A percentile compares a stretch with the other conserved stretches of the same genome.
Evolutionary conservation across 148 eudicot genomes (phyloP).

Genomic region (Camellia lanceoleosa): DNA sequence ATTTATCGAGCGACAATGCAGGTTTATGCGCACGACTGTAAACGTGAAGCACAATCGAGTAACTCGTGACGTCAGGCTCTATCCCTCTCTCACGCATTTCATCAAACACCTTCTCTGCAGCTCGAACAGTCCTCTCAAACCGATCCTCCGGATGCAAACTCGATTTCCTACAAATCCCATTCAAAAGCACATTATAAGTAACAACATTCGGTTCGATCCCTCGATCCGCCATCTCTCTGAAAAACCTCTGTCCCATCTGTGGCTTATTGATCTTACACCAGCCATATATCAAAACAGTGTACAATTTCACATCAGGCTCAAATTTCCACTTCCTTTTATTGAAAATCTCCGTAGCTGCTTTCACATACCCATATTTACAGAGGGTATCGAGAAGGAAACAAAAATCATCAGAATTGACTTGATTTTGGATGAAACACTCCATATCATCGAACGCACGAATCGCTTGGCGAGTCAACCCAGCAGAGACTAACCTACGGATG

Average conservation of each 20-base stretch:
- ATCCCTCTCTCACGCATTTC: slow-evolving; percentile 84
- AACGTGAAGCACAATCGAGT: slow-evolving; percentile 85
- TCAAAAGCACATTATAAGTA: slow-evolving; percentile 71
- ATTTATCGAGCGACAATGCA: slow-evolving; percentile 58
- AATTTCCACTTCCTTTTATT: slow-evolving; percentile 47
- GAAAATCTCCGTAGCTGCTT: slow-evolving; percentile 73
- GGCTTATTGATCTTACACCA: slow-evolving; percentile 75
- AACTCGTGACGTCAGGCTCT: slow-evolving; percentile 88
- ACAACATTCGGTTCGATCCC: slow-evolving; percentile 82
- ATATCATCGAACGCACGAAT: slow-evolving; percentile 76
- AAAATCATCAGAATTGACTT: slow-evolving; percentile 25
- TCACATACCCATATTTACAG: slow-evolving; percentile 79
- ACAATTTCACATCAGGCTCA: slow-evolving; percentile 51
- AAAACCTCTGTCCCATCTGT: slow-evolving; percentile 61
- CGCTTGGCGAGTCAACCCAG: slow-evolving; percentile 74
- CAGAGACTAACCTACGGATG: slow-evolving; percentile 61
- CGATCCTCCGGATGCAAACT: slow-evolving; percentile 82
- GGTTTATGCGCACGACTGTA: slow-evolving; percentile 92
- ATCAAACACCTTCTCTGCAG: slow-evolving; percentile 71
- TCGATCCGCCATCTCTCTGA: slow-evolving; percentile 67
- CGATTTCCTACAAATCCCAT: slow-evolving; percentile 83
- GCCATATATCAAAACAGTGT: slow-evolving; percentile 75
- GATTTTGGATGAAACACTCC: slow-evolving; percentile 45
- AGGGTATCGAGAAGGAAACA: slow-evolving; percentile 72
- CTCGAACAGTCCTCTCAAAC: slow-evolving; percentile 64